Base-by-base conservation (phyloP, 2,329 filamentous ascomycete genomes). In the Cladosporium sp. region DNA sequence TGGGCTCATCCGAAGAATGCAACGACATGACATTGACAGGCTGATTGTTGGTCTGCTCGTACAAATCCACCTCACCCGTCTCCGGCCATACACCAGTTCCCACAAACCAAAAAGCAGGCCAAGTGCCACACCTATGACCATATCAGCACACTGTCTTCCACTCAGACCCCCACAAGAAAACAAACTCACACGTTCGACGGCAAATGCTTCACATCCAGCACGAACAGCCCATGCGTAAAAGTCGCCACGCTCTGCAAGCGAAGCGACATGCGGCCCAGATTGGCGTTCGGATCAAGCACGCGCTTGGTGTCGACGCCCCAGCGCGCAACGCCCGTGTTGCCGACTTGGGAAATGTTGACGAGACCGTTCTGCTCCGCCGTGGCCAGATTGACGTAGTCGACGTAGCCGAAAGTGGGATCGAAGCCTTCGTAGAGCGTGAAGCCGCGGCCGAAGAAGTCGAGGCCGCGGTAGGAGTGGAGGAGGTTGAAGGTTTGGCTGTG, bases 131-230 rank as follows among this genome's bases (percentile, higher is more conserved):
- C 54, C 53, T 71, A 1, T 78, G 13, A 2, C 18, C 6, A 11
- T 7, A 6, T 27, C 11, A 36, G 38, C 9, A 16, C 8, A 7
- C 11, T 13, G 35, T 13, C 12, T n/a, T 15, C 9, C n/a, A 29
- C 22, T 18, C 18, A 12, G 11, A n/a, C 8, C 18, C 15, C n/a
- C n/a, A 35, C n/a, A 20, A 4, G 39, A 22, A 72, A 74, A 76
- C 8, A 68, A 69, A 19, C 74, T 74, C 50, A 74, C 77, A 50
- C 9, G 68, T 72, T 71, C n/a, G 53, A 55, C 2, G 75, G 75
- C 71, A 78, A 76, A 51, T 78, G 75, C 19, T 65, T 66, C 43
- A 78, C 68, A 55, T 78, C 74, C 19, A 71, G 57, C 2, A 78
- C 69, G 39, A 78, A 66, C 12, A 78, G 62, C 8, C 74, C 75